phyloP scores from a whole-genome alignment of 148 eudicot species.

The Vaccinium corymbosum region DNA sequence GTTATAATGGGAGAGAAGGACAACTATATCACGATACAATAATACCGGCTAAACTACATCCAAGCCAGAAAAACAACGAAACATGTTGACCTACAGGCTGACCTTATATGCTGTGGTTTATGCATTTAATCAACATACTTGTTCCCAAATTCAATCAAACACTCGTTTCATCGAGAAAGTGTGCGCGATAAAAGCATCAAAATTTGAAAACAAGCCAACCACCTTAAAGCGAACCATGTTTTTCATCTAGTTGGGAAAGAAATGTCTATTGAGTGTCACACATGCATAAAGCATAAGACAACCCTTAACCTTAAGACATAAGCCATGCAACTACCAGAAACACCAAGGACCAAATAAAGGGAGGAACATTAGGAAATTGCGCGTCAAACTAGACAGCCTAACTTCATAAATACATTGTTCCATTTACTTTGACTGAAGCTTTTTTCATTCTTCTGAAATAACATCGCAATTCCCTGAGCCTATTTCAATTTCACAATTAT shows the following conservation, averaged over 20 bases:
- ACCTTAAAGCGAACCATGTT: constrained; percentile 2
- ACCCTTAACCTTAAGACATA: not conserved
- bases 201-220: not conserved
- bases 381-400: not conserved
- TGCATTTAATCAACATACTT: not conserved
- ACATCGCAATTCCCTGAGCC: not conserved
- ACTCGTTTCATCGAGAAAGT: not conserved
- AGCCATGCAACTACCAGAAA: not conserved
- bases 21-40: not conserved
- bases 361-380: not conserved
- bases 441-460: not conserved
- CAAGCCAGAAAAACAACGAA: not conserved
- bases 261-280: not conserved
- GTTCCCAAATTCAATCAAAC: not conserved
- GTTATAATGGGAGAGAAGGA: not conserved
- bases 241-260: not conserved
- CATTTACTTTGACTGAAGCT: not conserved
- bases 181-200: not conserved
- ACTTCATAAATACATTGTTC: not conserved
- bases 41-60: not conserved
- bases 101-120: not conserved
- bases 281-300: not conserved
- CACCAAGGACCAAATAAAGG: not conserved
- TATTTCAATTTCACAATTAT: not conserved
- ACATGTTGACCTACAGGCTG: not conserved